Conservation (phyloP, 2,329 filamentous ascomycete genomes). For the Colletotrichum theobromicola region DNA sequence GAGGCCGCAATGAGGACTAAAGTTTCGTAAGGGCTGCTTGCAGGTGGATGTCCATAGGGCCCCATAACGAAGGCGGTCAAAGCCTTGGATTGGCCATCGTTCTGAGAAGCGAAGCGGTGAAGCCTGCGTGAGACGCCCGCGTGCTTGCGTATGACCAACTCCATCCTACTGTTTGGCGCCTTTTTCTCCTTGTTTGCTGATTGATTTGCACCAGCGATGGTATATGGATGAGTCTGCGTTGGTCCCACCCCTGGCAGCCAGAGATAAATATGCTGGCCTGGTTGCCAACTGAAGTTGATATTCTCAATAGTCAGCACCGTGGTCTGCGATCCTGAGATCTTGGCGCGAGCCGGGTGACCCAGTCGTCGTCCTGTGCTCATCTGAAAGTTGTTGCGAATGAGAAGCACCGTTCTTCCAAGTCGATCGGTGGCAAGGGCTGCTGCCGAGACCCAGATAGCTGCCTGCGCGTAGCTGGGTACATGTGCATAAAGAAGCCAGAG, state of each 20-base stretch:
- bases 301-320: slow-evolving; percentile 65
- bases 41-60: slow-evolving; percentile 61
- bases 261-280: slow-evolving; percentile 66
- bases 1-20: slow-evolving; percentile 65
- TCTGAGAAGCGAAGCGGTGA: slow-evolving; percentile 38
- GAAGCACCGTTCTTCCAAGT: slow-evolving; percentile 50
- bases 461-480: slow-evolving; percentile 61
- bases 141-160: slow-evolving; percentile 62
- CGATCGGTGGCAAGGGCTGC: slow-evolving; percentile 68
- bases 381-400: slow-evolving; percentile 59
- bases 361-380: slow-evolving; percentile 45
- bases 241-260: slow-evolving; percentile 61
- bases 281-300: slow-evolving; percentile 61
- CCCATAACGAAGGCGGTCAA: slow-evolving; percentile 58
- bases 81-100: slow-evolving; percentile 12
- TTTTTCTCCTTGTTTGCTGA: slow-evolving; percentile 37
- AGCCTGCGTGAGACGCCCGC: slow-evolving; percentile 61
- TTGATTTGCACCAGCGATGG: slow-evolving; percentile 61
- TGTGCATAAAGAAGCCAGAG: slow-evolving; percentile 69
- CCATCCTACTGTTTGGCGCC: slow-evolving; percentile 61
- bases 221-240: slow-evolving; percentile 65
- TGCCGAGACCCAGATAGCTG: slow-evolving; percentile 71
- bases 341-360: slow-evolving; percentile 57
- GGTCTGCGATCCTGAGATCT: slow-evolving; percentile 54
- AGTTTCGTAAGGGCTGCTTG: slow-evolving; percentile 64